A percentile compares a stretch with the other conserved stretches of the same genome.
phyloP scores from a whole-genome alignment of 345 rosid genomes.

The Citrus inodora region DNA sequence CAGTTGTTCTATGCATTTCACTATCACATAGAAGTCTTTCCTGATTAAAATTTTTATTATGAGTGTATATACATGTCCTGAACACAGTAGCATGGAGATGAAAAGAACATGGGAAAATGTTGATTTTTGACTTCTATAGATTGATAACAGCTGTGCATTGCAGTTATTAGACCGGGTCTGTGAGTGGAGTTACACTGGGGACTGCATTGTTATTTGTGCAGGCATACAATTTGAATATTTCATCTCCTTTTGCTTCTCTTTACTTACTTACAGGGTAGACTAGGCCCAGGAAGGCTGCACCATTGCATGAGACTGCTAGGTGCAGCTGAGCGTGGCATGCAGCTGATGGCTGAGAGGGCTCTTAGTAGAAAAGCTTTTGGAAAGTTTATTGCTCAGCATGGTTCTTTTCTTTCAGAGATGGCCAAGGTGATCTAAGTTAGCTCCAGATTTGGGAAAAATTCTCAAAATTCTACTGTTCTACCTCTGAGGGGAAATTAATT shows the following conservation, averaged over 20 bases:
- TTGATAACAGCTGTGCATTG: background rate
- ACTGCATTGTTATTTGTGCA: background rate
- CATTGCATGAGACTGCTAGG: constrained; percentile 97
- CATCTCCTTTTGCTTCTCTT: background rate
- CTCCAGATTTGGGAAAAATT: background rate
- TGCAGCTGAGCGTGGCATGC: constrained; percentile 98
- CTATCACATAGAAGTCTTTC: background rate
- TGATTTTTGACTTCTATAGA: background rate
- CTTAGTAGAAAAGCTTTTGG: constrained; percentile 78
- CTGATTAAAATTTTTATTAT: background rate
- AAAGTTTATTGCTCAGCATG: constrained; percentile 81
- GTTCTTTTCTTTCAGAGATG: constrained; percentile 80
- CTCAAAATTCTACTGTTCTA: background rate
- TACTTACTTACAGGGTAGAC: constrained; percentile 69
- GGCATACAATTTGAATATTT: background rate
- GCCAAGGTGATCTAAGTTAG: constrained; percentile 55
- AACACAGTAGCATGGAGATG: background rate
- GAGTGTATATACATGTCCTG: background rate
- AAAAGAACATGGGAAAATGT: background rate
- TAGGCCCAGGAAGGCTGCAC: constrained; percentile 99
- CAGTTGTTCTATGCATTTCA: constrained; percentile 5
- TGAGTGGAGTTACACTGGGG: background rate
- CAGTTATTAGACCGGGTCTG: background rate
- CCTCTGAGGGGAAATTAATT: background rate
- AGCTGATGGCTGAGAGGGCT: constrained; percentile 86